Conservation (phyloP, 257 asterid genomes). For the Przewalskia tangutica region DNA sequence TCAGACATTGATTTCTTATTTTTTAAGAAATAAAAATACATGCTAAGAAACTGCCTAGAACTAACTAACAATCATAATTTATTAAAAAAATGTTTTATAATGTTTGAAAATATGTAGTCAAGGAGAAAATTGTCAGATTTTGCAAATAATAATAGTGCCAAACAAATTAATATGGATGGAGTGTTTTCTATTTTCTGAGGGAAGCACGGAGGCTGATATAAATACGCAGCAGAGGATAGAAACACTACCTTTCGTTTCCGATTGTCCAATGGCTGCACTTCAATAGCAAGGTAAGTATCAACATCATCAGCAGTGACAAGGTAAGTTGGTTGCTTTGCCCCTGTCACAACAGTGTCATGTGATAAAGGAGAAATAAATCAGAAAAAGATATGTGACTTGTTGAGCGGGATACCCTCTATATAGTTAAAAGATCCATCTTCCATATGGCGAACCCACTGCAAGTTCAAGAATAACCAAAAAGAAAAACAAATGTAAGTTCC, state of each 20-base stretch:
- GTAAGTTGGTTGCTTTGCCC: slow-evolving; percentile 91
- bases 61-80: background rate
- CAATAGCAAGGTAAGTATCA: slow-evolving; percentile 84
- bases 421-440: slow-evolving; percentile 92
- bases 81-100: background rate
- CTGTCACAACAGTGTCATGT: slow-evolving; percentile 32
- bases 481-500: slow-evolving; percentile 7
- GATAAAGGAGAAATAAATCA: slow-evolving; percentile 9
- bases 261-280: slow-evolving; percentile 94
- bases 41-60: background rate
- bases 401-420: slow-evolving; percentile 59
- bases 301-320: slow-evolving; percentile 95
- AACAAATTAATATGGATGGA: background rate
- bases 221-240: background rate
- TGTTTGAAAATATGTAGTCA: background rate
- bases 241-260: slow-evolving; percentile 84
- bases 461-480: slow-evolving; percentile 18
- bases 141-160: background rate
- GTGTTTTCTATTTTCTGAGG: background rate
- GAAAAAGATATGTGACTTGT: background rate
- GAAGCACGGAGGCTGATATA: background rate
- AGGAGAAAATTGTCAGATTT: background rate
- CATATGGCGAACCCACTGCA: slow-evolving; percentile 95
- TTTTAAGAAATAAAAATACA: background rate
- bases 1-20: background rate